Evolutionary conservation across 164 flowering plant species (phyloP).

Genomic region (Euptelea pleiosperma): DNA sequence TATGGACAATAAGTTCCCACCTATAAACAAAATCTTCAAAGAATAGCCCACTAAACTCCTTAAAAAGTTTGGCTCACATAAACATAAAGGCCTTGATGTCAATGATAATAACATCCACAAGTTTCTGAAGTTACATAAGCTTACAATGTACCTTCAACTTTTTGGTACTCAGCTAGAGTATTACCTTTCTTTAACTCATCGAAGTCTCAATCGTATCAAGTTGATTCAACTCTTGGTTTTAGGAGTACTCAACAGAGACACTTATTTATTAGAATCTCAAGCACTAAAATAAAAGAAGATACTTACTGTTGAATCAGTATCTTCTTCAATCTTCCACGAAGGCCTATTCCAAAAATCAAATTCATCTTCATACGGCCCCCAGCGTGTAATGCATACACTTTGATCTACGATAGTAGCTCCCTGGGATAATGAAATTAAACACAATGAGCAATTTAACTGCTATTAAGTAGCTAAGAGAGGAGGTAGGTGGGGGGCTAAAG

Average conservation of each 20-base stretch:
- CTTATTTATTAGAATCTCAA: constrained; percentile 6
- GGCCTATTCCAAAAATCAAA: constrained; percentile 48
- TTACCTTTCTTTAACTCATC: no score
- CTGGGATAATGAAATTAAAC: constrained; percentile 32
- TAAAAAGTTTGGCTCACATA: no score
- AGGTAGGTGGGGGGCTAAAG: neutral
- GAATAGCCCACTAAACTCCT: no score
- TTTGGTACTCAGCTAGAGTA: no score
- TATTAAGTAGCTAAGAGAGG: neutral
- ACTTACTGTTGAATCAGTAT: constrained; percentile 37
- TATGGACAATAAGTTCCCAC: no score
- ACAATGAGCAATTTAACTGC: neutral
- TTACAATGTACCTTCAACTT: no score
- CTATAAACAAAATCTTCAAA: no score
- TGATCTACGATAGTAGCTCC: constrained; percentile 84
- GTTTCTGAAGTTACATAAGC: no score
- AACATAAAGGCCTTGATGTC: no score
- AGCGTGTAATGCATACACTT: constrained; percentile 56
- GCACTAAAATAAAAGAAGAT: constrained; percentile 1
- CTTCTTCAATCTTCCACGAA: constrained; percentile 46
- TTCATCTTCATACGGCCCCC: constrained; percentile 57
- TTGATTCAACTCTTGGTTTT: no score
- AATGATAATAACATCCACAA: no score
- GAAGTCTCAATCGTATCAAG: no score
- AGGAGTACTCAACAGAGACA: neutral